Conservation (phyloP, 345 rosid genomes). For the Crucihimalaya himalaica region DNA sequence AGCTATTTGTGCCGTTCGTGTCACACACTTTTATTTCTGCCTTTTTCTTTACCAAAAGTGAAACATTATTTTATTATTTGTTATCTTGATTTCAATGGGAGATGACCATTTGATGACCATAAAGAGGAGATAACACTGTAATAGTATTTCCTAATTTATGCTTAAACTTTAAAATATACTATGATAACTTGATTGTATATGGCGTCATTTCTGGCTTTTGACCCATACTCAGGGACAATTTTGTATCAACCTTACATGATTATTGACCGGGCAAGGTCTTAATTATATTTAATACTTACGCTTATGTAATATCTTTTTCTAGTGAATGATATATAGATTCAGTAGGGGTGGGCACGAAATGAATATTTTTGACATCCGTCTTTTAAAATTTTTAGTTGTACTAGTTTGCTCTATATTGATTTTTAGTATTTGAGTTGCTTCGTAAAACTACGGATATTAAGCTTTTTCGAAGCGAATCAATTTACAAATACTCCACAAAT, state of each 20-base stretch:
- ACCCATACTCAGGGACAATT: constrained; percentile 22
- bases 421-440: too few relatives aligned
- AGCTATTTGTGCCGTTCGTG: constrained; percentile 37
- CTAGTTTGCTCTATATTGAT: too few relatives aligned
- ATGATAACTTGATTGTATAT: background rate
- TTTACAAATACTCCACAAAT: background rate
- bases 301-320: constrained; percentile 28
- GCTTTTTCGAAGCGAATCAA: background rate
- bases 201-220: constrained; percentile 41
- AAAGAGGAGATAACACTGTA: constrained; percentile 18
- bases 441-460: too few relatives aligned
- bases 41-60: constrained; percentile 16
- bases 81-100: constrained; percentile 32
- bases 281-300: constrained; percentile 13
- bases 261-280: constrained; percentile 27
- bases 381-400: too few relatives aligned
- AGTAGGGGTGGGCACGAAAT: too few relatives aligned
- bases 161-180: background rate
- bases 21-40: constrained; percentile 10
- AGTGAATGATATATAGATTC: background rate
- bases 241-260: constrained; percentile 9
- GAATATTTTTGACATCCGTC: too few relatives aligned
- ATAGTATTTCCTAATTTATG: constrained; percentile 4
- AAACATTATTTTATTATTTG: constrained; percentile 30
- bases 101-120: constrained; percentile 36